Percentiles rank a stretch among this genome's conserved stretches.
These are phyloP conservation scores for Amanita subjunquillea DNA, from an alignment of 768 basidiomycete species.

Conservation along the genomic window DNA sequence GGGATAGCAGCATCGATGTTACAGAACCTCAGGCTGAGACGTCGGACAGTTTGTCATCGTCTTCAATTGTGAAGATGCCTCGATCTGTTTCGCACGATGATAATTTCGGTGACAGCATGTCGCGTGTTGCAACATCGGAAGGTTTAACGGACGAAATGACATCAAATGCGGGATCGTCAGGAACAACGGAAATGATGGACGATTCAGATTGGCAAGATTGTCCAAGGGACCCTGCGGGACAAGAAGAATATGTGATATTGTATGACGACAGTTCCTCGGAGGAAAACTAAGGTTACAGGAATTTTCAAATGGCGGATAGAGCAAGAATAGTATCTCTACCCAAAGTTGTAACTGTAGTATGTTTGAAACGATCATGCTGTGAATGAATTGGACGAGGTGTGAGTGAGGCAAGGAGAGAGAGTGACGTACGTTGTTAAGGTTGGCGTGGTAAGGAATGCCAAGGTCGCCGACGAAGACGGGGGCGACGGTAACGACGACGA, in stretches of 20 bases:
- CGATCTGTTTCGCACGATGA: slow-evolving; percentile 17
- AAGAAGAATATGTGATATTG: slow-evolving; percentile 58
- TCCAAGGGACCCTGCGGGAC: background rate
- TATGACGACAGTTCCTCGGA: slow-evolving; percentile 59
- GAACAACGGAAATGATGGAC: background rate
- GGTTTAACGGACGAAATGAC: slow-evolving; percentile 5
- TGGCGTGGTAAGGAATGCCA: slow-evolving; percentile 50
- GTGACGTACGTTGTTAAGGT: slow-evolving; percentile 10
- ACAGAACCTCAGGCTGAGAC: slow-evolving; percentile 32
- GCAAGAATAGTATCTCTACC: slow-evolving; percentile 16
- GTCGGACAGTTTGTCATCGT: slow-evolving; percentile 50
- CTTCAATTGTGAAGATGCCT: slow-evolving; percentile 66
- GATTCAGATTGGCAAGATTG: slow-evolving; percentile 14
- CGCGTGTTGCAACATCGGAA: background rate
- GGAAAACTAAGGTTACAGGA: slow-evolving; percentile 23
- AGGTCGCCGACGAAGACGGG: slow-evolving; percentile 70
- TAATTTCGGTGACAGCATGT: slow-evolving; percentile 5
- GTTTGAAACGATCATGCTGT: slow-evolving; percentile 13
- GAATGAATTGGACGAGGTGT: background rate
- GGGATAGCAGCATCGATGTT: slow-evolving; percentile 37
- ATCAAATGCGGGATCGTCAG: slow-evolving; percentile 7
- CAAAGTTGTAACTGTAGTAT: slow-evolving; percentile 19
- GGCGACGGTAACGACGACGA: slow-evolving; percentile 76
- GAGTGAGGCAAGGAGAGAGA: background rate
- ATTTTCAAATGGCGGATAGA: slow-evolving; percentile 2